Conservation (phyloP, 768 basidiomycete genomes). For the Trametes punicea region DNA sequence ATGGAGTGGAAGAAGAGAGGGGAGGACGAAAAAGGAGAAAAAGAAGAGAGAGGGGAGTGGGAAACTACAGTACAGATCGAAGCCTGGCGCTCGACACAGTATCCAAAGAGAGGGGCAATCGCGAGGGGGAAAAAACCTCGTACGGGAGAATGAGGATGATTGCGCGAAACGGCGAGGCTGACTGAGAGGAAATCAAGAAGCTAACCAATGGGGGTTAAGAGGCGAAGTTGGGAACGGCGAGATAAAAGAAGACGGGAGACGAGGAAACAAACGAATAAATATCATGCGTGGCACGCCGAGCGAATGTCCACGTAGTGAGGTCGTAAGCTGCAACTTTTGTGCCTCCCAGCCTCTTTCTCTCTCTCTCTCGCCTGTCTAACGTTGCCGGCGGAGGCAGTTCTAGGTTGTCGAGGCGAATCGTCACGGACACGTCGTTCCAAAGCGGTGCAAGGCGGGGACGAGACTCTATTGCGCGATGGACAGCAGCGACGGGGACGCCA, state of each 20-base stretch:
- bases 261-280: slow-evolving; percentile 2
- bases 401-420: background rate
- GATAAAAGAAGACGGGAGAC: background rate
- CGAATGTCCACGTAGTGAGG: slow-evolving; percentile 16
- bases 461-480: slow-evolving; percentile 7
- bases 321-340: slow-evolving; percentile 9
- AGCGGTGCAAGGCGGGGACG: background rate
- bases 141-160: background rate
- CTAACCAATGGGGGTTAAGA: no score
- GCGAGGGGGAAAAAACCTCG: background rate
- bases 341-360: background rate
- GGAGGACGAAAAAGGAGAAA: background rate
- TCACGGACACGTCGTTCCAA: no score
- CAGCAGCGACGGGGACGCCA: slow-evolving; percentile 8
- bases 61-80: slow-evolving; percentile 13
- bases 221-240: background rate
- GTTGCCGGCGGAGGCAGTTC: background rate
- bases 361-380: background rate
- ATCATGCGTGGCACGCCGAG: slow-evolving; percentile 13
- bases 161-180: no score
- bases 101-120: background rate
- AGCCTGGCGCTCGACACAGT: slow-evolving; percentile 14
- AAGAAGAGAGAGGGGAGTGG: background rate
- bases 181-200: background rate
- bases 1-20: background rate